Evolutionary conservation across 2,329 filamentous ascomycete genomes (phyloP), one percentile per base, ranked within the genome.

Genomic region (Diplodia scrobiculata): DNA sequence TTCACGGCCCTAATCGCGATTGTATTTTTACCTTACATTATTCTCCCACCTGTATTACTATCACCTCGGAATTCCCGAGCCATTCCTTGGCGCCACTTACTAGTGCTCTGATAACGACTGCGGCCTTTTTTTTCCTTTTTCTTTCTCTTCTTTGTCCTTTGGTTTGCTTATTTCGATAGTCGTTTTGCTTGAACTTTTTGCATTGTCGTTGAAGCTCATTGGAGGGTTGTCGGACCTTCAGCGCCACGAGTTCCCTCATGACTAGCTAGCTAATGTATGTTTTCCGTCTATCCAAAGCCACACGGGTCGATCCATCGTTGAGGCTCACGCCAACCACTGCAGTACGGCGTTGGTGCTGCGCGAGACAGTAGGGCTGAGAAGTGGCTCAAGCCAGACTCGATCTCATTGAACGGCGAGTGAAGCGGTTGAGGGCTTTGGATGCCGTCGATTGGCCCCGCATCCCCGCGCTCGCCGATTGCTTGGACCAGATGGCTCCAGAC

Each of bases 401-500:
- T 4, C 32, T 34, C 34, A 36, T 11, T 36, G 34, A 36, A 11
- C 34, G 9, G n/a, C 32, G 32, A 34, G 32, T 7, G 32, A 34
- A 25, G 25, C 25, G 5, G 38, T 41, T 17, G 41, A n/a, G 41
- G 41, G 17, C 6, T 6, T n/a, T 41, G 7, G 1, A 5, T 32
- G 9, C 1, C 14, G 21, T 19, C 51, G 48, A 32, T 34, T 14
- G 19, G 32, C 29, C 38, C 38, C 17, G 14, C 10, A 54, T 21
- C 55, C 55, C 55, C 41, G 55, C 58, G 29, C 19, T 50, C 29
- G n/a, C 58, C 25, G 6, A 29, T 27, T 62, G 41, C 55, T 45
- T 48, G 55, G 27, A 2, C 27, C 38, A 45, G 58, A 6, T 47
- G 29, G 45, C 21, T 27, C 58, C 45, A 50, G 58, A 62, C 34